phyloP scores from a whole-genome alignment of 495 filamentous ascomycete genomes.

The Sporormia fimetaria region DNA sequence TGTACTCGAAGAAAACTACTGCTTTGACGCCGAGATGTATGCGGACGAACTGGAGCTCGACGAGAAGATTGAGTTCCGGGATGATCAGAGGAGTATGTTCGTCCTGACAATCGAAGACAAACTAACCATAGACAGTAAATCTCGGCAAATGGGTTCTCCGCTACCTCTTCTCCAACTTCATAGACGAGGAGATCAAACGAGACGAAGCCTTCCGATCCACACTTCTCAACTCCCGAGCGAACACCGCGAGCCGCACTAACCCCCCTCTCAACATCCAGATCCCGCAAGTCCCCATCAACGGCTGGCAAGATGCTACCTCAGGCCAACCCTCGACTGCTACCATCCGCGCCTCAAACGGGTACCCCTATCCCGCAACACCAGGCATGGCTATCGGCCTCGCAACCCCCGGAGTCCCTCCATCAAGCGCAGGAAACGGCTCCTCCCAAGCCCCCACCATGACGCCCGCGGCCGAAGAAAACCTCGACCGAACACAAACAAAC shows the following conservation, averaged over 20 bases:
- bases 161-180: constrained; percentile 80
- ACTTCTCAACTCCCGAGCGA: constrained; percentile 50
- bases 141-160: constrained; percentile 94
- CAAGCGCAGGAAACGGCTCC: constrained; percentile 28
- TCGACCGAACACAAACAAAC: constrained; percentile 37
- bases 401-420: constrained; percentile 42
- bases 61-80: constrained; percentile 66
- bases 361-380: constrained; percentile 51
- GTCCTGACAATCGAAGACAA: constrained; percentile 1
- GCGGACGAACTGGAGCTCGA: constrained; percentile 71
- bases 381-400: constrained; percentile 68
- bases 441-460: constrained; percentile 33
- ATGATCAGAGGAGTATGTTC: constrained; percentile 83
- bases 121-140: constrained; percentile 52
- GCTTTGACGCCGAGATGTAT: constrained; percentile 96
- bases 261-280: constrained; percentile 58
- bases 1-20: constrained; percentile 85
- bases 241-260: constrained; percentile 43
- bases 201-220: constrained; percentile 61
- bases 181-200: constrained; percentile 76
- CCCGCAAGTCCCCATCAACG: constrained; percentile 40
- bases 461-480: constrained; percentile 42
- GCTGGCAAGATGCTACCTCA: constrained; percentile 36
- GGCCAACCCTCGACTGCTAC: constrained; percentile 47
- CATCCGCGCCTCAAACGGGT: constrained; percentile 52